Conservation (phyloP, 129 eudicot species). For the Glebionis coronaria region DNA sequence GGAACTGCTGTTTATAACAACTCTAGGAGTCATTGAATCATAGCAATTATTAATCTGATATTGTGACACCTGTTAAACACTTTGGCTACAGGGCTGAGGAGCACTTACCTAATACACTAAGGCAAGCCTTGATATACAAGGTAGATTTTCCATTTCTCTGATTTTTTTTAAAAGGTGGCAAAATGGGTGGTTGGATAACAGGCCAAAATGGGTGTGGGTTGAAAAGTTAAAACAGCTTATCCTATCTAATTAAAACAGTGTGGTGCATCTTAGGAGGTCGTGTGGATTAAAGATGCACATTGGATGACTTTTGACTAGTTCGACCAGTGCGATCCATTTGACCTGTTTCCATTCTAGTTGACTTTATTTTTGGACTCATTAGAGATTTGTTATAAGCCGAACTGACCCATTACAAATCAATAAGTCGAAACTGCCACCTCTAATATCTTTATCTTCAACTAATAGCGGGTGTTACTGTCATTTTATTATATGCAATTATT, state of each 20-base stretch:
- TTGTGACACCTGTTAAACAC: conserved; percentile 12
- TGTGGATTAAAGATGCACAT: not conserved
- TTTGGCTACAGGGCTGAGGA: conserved; percentile 82
- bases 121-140: conserved; percentile 95
- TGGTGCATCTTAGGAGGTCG: not conserved
- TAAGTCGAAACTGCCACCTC: conserved; percentile 2
- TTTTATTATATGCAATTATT: conserved; percentile 16
- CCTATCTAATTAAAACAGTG: no score
- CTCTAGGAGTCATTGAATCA: conserved; percentile 13
- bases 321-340: not conserved
- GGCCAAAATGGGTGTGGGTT: no score
- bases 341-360: not conserved
- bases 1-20: not conserved
- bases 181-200: not conserved
- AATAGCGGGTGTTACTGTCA: conserved; percentile 1
- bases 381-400: not conserved
- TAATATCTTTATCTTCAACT: conserved; percentile 1
- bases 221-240: no score
- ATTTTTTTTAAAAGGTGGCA: conserved; percentile 3
- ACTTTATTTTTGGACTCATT: not conserved
- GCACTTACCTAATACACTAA: conserved; percentile 94
- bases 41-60: conserved; percentile 4
- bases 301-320: not conserved
- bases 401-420: not conserved
- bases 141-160: conserved; percentile 32